Percentiles rank a stretch among this genome's conserved stretches.
Evolutionary conservation across 2,329 filamentous ascomycete species (phyloP).

Genomic region (Teratosphaeria pseudoeucalypti): DNA sequence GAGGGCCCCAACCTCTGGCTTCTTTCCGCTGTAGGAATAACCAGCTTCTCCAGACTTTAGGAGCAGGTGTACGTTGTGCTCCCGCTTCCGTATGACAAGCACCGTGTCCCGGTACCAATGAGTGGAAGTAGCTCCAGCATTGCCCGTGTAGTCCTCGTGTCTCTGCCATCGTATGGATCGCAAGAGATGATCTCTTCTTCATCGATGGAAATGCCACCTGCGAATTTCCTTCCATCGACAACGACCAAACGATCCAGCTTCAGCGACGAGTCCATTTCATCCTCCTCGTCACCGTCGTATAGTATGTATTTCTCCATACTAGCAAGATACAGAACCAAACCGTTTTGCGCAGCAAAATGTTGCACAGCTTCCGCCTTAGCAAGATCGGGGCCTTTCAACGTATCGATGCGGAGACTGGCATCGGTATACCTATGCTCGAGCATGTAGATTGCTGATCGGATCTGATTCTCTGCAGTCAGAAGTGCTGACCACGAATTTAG

Average conservation of each 20-base stretch:
- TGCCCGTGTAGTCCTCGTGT: not conserved
- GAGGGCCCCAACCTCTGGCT: too few relatives aligned
- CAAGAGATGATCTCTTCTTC: not conserved
- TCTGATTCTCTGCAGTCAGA: not conserved
- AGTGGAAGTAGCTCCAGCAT: not conserved
- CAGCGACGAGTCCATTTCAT: not conserved
- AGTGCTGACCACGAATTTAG: not conserved
- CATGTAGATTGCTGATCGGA: not conserved
- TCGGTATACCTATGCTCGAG: slow-evolving; percentile 1
- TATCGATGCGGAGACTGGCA: not conserved
- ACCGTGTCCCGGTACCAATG: slow-evolving; percentile 1
- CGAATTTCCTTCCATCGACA: not conserved
- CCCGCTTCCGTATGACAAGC: too few relatives aligned
- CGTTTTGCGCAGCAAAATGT: not conserved
- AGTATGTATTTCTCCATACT: not conserved
- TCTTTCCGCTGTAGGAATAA: too few relatives aligned
- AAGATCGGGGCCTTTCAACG: not conserved
- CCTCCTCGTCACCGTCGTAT: not conserved
- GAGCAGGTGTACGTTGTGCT: too few relatives aligned
- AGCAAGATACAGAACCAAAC: not conserved
- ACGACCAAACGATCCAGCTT: not conserved
- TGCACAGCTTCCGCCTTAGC: not conserved
- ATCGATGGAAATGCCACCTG: not conserved
- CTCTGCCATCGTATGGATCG: not conserved
- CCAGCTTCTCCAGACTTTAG: too few relatives aligned